Evolutionary conservation across 257 asterid species (phyloP).

Genomic region (Salvia splendens): DNA sequence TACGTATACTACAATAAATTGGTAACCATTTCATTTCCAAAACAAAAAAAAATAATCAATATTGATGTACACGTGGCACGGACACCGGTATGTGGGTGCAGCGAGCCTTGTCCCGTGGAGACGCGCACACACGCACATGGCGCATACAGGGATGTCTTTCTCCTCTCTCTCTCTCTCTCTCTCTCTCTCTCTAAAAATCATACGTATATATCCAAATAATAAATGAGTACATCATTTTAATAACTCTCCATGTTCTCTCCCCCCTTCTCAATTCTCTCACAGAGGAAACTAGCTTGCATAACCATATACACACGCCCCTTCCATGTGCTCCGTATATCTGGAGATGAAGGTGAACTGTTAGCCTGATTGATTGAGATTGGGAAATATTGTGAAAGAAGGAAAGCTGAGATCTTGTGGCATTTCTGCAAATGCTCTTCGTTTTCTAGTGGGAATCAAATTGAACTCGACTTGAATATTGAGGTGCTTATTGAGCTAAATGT

Average conservation of each 20-base stretch:
- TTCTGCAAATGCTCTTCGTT: slow-evolving; percentile 43
- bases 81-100: slow-evolving; percentile 18
- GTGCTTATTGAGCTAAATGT: slow-evolving; percentile 28
- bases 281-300: slow-evolving; percentile 25
- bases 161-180: slow-evolving; percentile 24
- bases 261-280: slow-evolving; percentile 24
- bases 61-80: neutral
- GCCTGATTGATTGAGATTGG: slow-evolving; percentile 22
- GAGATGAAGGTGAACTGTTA: slow-evolving; percentile 22
- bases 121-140: slow-evolving; percentile 25
- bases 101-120: slow-evolving; percentile 23
- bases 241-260: slow-evolving; percentile 19
- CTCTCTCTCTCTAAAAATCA: neutral
- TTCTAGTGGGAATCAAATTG: slow-evolving; percentile 29
- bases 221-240: neutral
- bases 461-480: slow-evolving; percentile 26
- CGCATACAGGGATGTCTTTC: slow-evolving; percentile 12
- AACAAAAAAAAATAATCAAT: too few relatives aligned
- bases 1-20: too few relatives aligned
- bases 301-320: slow-evolving; percentile 19
- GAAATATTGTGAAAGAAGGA: slow-evolving; percentile 18
- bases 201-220: neutral
- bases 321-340: neutral
- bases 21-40: too few relatives aligned
- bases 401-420: slow-evolving; percentile 43